A percentile compares a stretch with the other conserved stretches of the same genome.
Evolutionary conservation across 768 basidiomycete species (phyloP).

Genomic region (Neoboletus brunneissimus): DNA sequence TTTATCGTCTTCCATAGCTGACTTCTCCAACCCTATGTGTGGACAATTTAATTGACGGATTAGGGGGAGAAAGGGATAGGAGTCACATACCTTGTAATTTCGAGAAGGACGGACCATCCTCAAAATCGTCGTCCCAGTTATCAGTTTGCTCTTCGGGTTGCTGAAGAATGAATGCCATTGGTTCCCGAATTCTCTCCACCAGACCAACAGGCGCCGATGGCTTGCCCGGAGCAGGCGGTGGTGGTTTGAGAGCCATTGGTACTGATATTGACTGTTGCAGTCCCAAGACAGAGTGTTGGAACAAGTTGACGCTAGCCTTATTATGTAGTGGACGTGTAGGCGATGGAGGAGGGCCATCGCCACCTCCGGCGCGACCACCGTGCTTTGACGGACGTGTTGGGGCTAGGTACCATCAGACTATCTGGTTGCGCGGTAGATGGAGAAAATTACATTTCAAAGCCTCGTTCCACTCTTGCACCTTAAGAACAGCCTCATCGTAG

Average conservation of each 20-base stretch:
- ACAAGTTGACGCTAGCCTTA: constrained; percentile 25
- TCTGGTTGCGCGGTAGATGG: constrained; percentile 14
- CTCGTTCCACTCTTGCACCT: constrained; percentile 99
- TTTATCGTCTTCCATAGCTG: constrained; percentile 53
- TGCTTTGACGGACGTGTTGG: constrained; percentile 75
- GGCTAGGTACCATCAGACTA: constrained; percentile 40
- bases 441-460: constrained; percentile 73
- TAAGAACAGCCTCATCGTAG: constrained; percentile 89
- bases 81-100: constrained; percentile 61
- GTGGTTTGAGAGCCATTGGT: constrained; percentile 26
- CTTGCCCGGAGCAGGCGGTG: constrained; percentile 18
- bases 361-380: constrained; percentile 38
- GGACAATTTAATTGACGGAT: not conserved
- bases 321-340: constrained; percentile 36
- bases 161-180: constrained; percentile 62
- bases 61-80: not conserved
- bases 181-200: constrained; percentile 45
- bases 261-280: constrained; percentile 36
- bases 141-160: constrained; percentile 85
- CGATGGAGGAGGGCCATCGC: constrained; percentile 43
- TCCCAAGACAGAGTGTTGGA: constrained; percentile 34
- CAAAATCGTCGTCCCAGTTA: constrained; percentile 99
- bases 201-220: constrained; percentile 28
- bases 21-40: constrained; percentile 58
- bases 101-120: constrained; percentile 84